These are phyloP conservation scores for Saposhnikovia divaricata DNA, from an alignment of 129 eudicot genomes.

Conservation along the genomic window DNA sequence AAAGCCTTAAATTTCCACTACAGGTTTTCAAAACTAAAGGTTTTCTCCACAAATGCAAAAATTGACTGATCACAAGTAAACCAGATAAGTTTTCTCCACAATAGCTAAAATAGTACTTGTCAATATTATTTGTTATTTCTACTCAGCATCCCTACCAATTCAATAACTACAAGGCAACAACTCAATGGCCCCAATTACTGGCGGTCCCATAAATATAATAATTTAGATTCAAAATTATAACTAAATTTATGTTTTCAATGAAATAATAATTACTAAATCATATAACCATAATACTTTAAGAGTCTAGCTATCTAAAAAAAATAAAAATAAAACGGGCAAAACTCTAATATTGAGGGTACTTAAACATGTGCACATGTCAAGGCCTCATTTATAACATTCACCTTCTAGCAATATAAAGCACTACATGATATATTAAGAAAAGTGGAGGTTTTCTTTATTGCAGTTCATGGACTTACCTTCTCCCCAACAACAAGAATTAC, in stretches of 20 bases:
- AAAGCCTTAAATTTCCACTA: not conserved
- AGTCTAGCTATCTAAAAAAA: not conserved
- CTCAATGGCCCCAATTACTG: not conserved
- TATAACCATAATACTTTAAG: not conserved
- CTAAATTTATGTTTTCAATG: not conserved
- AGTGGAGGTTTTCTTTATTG: not conserved
- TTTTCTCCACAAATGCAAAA: too few species aligned
- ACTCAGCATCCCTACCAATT: not conserved
- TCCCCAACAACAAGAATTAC: conserved; percentile 95
- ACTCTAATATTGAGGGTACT: not conserved
- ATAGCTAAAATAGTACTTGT: not conserved
- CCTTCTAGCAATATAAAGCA: not conserved
- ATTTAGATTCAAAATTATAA: not conserved
- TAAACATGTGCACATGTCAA: not conserved
- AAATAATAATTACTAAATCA: not conserved
- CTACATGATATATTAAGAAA: not conserved
- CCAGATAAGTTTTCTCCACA: not conserved
- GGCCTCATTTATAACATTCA: not conserved
- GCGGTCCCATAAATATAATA: too few species aligned
- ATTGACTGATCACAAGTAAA: too few species aligned
- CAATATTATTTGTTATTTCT: not conserved
- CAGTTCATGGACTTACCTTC: conserved; percentile 36
- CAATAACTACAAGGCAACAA: not conserved
- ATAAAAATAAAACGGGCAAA: not conserved
- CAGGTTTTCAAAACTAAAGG: too few species aligned